phyloP scores from a whole-genome alignment of 1,139 yeast species.

The Meyerozyma carpophila region DNA sequence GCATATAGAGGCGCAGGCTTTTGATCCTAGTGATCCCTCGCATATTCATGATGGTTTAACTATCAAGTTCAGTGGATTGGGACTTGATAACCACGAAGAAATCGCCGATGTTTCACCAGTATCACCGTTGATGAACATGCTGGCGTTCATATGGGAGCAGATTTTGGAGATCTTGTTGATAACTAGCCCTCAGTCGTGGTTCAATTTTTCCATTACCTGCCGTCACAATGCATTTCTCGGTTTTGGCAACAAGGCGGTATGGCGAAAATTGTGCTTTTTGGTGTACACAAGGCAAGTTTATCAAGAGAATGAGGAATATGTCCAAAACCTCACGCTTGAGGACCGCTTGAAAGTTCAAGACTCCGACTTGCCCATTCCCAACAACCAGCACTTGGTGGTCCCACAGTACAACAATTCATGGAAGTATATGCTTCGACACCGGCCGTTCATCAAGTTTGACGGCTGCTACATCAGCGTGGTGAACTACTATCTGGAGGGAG shows the following conservation, averaged over 20 bases:
- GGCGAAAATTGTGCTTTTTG: conserved; percentile 51
- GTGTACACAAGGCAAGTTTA: conserved; percentile 57
- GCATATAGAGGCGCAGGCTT: conserved; percentile 24
- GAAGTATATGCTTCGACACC: conserved; percentile 41
- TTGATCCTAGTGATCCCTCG: conserved; percentile 17
- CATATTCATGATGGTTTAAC: conserved; percentile 16
- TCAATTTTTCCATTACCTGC: conserved; percentile 59
- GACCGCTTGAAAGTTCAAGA: conserved; percentile 15
- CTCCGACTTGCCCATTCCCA: conserved; percentile 31
- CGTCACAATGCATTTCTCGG: conserved; percentile 58
- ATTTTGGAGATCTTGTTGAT: conserved; percentile 51
- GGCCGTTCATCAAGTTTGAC: conserved; percentile 70
- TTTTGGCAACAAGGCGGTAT: conserved; percentile 46
- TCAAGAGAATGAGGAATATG: conserved; percentile 29
- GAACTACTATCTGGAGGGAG: conserved; percentile 78
- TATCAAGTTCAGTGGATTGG: conserved; percentile 28
- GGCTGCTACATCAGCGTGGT: conserved; percentile 87
- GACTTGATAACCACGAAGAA: conserved; percentile 24
- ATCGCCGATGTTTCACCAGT: conserved; percentile 34
- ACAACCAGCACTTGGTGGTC: conserved; percentile 37
- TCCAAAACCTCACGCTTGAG: conserved; percentile 6
- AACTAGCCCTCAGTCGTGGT: conserved; percentile 60
- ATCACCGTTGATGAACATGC: conserved; percentile 51
- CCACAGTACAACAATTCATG: conserved; percentile 48
- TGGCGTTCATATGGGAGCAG: conserved; percentile 57